phyloP scores from a whole-genome alignment of 345 rosid species.

The Corymbia maculata region DNA sequence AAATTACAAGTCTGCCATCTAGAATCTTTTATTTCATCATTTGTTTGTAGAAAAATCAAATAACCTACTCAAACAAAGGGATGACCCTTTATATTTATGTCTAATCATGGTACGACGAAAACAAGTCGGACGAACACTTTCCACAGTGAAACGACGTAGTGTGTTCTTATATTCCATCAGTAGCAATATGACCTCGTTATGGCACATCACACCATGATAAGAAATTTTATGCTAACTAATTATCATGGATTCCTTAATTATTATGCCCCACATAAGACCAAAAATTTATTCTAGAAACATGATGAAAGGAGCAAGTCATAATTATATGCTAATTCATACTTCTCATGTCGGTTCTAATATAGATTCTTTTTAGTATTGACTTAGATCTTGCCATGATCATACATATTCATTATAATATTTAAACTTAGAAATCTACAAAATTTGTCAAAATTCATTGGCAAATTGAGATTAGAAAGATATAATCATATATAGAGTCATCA shows the following conservation, averaged over 20 bases:
- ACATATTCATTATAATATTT: too few species aligned
- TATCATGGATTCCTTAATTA: too few species aligned
- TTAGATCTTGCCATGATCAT: background rate
- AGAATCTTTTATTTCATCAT: background rate
- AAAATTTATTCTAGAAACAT: background rate
- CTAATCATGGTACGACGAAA: background rate
- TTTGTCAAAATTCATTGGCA: fast-evolving
- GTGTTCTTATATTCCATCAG: background rate
- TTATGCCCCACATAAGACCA: background rate
- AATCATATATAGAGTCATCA: too few species aligned
- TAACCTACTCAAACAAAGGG: background rate
- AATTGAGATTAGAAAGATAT: background rate
- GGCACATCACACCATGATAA: background rate
- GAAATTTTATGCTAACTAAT: background rate
- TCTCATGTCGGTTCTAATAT: background rate
- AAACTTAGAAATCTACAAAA: fast-evolving
- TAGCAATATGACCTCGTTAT: background rate
- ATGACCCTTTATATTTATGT: background rate
- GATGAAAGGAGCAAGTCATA: background rate
- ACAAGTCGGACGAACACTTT: background rate
- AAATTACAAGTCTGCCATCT: background rate
- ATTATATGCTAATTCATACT: background rate
- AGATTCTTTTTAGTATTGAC: background rate
- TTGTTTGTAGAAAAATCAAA: background rate
- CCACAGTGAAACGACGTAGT: background rate